phyloP scores from a whole-genome alignment of 257 asterid species.

The Fraxinus cuspidata region DNA sequence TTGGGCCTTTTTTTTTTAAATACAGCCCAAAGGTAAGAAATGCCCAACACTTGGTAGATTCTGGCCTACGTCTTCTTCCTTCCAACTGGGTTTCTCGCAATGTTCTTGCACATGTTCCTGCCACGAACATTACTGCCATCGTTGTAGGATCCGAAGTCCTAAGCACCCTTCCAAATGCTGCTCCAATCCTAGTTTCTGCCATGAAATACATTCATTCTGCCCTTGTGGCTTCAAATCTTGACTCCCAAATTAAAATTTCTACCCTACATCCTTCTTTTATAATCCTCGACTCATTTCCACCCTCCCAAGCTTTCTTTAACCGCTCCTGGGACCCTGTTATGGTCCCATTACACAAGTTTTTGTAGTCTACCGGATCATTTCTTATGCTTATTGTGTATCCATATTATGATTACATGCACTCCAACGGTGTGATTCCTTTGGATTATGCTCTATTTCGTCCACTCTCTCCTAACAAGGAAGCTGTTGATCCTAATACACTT shows the following conservation, averaged over 20 bases:
- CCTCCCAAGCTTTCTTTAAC: conserved; percentile 91
- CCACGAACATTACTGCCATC: conserved; percentile 81
- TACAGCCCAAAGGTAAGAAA: too few species aligned
- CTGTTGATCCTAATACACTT: conserved; percentile 86
- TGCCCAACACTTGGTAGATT: too few species aligned
- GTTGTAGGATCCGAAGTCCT: conserved; percentile 87
- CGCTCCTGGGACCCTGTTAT: conserved; percentile 74
- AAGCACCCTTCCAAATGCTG: conserved; percentile 73
- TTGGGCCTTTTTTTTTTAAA: too few species aligned
- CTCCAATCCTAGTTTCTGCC: conserved; percentile 74
- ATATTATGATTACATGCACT: conserved; percentile 66
- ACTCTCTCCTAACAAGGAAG: conserved; percentile 83
- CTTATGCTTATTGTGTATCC: conserved; percentile 90
- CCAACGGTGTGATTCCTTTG: conserved; percentile 70
- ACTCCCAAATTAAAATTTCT: conserved; percentile 70
- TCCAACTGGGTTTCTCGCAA: conserved; percentile 89
- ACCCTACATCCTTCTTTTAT: conserved; percentile 75
- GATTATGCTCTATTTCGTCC: conserved; percentile 90
- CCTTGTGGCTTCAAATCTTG: conserved; percentile 78
- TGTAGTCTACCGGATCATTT: conserved; percentile 66
- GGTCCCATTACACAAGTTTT: conserved; percentile 73
- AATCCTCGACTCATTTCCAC: conserved; percentile 91
- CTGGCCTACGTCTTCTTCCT: too few species aligned
- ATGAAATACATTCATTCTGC: conserved; percentile 79
- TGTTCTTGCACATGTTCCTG: conserved; percentile 67